Percentiles rank a stretch among this genome's conserved stretches.
Evolutionary conservation across 2,329 filamentous ascomycete genomes (phyloP).

Genomic region (Leptodontidium sp.): DNA sequence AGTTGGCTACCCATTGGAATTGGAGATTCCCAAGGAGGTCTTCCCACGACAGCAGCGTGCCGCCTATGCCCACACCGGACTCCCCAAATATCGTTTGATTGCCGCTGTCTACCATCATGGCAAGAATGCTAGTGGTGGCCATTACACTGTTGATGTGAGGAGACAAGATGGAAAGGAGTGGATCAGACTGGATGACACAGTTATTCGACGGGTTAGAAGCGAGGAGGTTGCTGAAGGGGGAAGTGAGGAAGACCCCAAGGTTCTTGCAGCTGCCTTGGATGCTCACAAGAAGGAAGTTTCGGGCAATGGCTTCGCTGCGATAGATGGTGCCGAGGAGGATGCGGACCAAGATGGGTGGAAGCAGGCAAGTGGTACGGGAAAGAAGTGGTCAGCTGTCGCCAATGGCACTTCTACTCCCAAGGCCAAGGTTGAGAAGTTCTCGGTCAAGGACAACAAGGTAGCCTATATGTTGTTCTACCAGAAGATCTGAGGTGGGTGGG

Average conservation of each 20-base stretch:
- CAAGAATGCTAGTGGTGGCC: conserved; percentile 93
- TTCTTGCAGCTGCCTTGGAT: conserved; percentile 71
- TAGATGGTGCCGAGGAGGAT: conserved; percentile 71
- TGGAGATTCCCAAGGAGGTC: conserved; percentile 91
- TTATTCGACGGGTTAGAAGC: conserved; percentile 82
- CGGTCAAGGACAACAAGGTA: conserved; percentile 90
- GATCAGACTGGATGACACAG: conserved; percentile 94
- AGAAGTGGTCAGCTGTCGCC: conserved; percentile 76
- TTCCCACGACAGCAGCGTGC: conserved; percentile 78
- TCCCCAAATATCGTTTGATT: conserved; percentile 85
- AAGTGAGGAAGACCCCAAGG: conserved; percentile 78
- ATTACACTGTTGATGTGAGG: conserved; percentile 97
- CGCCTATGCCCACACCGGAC: conserved; percentile 69
- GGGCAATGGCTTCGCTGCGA: conserved; percentile 76
- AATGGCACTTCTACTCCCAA: conserved; percentile 71
- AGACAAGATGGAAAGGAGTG: conserved; percentile 95
- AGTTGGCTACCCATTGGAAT: conserved; percentile 90
- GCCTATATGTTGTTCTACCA: conserved; percentile 98
- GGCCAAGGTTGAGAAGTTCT: conserved; percentile 64
- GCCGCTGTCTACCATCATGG: conserved; percentile 97
- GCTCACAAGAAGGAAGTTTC: conserved; percentile 68
- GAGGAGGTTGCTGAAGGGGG: conserved; percentile 91
- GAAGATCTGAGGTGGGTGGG: conserved; percentile 44
- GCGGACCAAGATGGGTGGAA: conserved; percentile 82
- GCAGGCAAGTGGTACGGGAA: conserved; percentile 77